Evolutionary conservation across 768 basidiomycete genomes (phyloP).

Genomic region (Gymnopilus junonius): DNA sequence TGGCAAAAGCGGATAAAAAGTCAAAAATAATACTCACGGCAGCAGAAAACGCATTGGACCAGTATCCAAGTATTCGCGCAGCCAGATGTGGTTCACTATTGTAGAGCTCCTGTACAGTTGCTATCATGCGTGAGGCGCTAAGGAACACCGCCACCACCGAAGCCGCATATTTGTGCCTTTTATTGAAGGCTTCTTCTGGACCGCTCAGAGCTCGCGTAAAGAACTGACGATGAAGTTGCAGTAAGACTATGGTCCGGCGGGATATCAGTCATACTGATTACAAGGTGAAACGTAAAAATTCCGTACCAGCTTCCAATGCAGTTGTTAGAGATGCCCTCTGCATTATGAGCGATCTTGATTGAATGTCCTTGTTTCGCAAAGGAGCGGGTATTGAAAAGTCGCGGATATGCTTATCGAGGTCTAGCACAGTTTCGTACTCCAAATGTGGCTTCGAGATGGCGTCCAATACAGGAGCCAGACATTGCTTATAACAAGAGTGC

Average conservation of each 20-base stretch:
- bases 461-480: conserved; percentile 65
- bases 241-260: conserved; percentile 48
- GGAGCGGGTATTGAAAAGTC: conserved; percentile 59
- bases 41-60: conserved; percentile 59
- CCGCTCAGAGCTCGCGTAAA: conserved; percentile 66
- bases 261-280: not conserved
- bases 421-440: conserved; percentile 54
- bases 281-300: not conserved
- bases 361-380: conserved; percentile 46
- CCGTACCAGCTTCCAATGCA: conserved; percentile 64
- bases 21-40: conserved; percentile 39
- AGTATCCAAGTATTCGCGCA: conserved; percentile 54
- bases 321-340: conserved; percentile 63
- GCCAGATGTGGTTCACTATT: conserved; percentile 62
- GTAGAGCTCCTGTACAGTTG: conserved; percentile 60
- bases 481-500: conserved; percentile 62
- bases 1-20: conserved; percentile 10
- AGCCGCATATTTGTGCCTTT: conserved; percentile 66
- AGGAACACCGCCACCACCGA: conserved; percentile 73
- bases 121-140: conserved; percentile 66
- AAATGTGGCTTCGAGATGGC: conserved; percentile 56
- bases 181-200: conserved; percentile 62
- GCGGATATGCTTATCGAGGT: conserved; percentile 63
- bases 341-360: conserved; percentile 54
- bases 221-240: conserved; percentile 70